Base-by-base conservation (phyloP, 2,329 filamentous ascomycete species). In the Sphaerostilbella broomeana region DNA sequence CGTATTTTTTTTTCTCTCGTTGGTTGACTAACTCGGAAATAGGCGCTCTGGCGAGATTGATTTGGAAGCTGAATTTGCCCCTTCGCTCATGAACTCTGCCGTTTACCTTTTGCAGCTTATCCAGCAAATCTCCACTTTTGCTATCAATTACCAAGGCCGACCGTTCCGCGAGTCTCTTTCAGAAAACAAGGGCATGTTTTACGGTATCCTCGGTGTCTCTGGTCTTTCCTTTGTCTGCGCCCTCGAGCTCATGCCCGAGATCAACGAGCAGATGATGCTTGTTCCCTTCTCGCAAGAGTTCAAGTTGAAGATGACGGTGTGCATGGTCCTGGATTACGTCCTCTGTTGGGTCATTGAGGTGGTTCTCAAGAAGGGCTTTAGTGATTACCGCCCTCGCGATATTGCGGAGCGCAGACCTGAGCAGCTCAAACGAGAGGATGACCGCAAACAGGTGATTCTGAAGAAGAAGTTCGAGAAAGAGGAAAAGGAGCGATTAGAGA, bases 101-200 rank as follows among this genome's bases (percentile, higher is more conserved):
- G 86, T 98, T 52, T 98, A 97, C 63, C 84, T 98, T 18, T 78
- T 98, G 27, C 92, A 97, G 58, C 80, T 98, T 36, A 97, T 98
- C 62, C 92, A 98, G 64, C 92, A 98, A 64, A 95, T 98, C 58
- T 95, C 89, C 17, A 98, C 92, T 3, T 98, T 98, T 56, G 89
- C 92, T 45, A 95, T 98, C 72, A 98, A 98, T 72, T 98, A 98
- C 70, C 92, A 98, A 65, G 92, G 92, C 43, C 84, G 92, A 8
- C 92, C 92, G 10, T 98, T 98, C 83, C 86, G 92, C 44, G 92
- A 98, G 67, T 85, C 84, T 16, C 87, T 98, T 50, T 82, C 84
- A 5, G 92, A 95, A 68, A 98, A 98, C 72, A 84, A 81, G 62
- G 88, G 86, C 60, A 98, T 98, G 92, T 98, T 92, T 70, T 98